Evolutionary conservation across 306 rosid genomes (phyloP).

Genomic region (Arachis hypogaea): DNA sequence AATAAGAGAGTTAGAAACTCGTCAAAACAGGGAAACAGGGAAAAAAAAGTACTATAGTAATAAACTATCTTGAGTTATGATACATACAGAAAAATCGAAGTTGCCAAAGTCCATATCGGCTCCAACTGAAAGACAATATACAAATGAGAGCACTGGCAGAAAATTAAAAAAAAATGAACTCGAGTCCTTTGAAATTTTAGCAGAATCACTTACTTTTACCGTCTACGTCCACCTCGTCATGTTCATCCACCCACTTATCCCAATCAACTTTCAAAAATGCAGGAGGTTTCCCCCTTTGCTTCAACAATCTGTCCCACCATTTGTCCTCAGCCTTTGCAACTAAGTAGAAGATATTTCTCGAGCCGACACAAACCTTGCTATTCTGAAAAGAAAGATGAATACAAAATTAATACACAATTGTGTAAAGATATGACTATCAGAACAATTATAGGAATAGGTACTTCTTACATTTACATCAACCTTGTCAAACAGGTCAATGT

Average conservation of each 20-base stretch:
- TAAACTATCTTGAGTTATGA: background rate
- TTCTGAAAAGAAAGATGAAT: slow-evolving; percentile 48
- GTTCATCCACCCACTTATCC: slow-evolving; percentile 87
- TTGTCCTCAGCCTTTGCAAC: slow-evolving; percentile 61
- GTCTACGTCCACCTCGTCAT: slow-evolving; percentile 57
- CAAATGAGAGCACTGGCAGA: slow-evolving; percentile 28
- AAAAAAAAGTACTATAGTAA: background rate
- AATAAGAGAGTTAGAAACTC: background rate
- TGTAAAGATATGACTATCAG: slow-evolving; percentile 11
- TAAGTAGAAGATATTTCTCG: slow-evolving; percentile 60
- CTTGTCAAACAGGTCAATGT: slow-evolving; percentile 61
- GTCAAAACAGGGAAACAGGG: background rate
- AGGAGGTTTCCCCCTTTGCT: slow-evolving; percentile 69
- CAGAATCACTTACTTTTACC: slow-evolving; percentile 39
- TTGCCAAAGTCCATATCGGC: slow-evolving; percentile 52
- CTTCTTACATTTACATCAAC: slow-evolving; percentile 54
- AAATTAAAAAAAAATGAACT: background rate
- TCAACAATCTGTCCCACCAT: slow-evolving; percentile 72
- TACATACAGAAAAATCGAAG: slow-evolving; percentile 67
- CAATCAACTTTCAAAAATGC: slow-evolving; percentile 74
- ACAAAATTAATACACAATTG: slow-evolving; percentile 7
- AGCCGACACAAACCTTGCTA: slow-evolving; percentile 58
- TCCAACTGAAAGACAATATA: slow-evolving; percentile 48
- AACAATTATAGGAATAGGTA: background rate
- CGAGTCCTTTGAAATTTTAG: slow-evolving; percentile 23